phyloP scores from a whole-genome alignment of 2,329 filamentous ascomycete genomes.

The Colletotrichum endophyticum region DNA sequence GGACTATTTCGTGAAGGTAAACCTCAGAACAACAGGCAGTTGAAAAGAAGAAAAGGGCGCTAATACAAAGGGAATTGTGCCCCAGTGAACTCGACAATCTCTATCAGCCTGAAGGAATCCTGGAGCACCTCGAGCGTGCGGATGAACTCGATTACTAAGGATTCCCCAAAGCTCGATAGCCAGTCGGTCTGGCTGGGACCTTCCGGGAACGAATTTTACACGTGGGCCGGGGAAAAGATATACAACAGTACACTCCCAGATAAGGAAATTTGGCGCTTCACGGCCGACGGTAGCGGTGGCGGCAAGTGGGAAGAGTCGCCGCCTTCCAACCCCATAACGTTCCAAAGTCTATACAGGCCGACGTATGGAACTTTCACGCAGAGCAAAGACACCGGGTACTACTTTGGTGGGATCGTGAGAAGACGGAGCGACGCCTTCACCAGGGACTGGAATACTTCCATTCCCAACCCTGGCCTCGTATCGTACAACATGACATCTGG shows the following conservation, averaged over 20 bases:
- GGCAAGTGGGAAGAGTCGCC: slow-evolving; percentile 31
- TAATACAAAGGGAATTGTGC: not conserved
- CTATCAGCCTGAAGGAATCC: slow-evolving; percentile 33
- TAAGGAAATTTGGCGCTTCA: slow-evolving; percentile 35
- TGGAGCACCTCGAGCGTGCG: slow-evolving; percentile 36
- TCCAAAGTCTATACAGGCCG: slow-evolving; percentile 35
- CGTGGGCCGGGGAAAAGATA: slow-evolving; percentile 35
- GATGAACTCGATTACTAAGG: slow-evolving; percentile 31
- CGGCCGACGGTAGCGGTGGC: slow-evolving; percentile 32
- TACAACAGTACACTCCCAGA: slow-evolving; percentile 24
- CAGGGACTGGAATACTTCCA: slow-evolving; percentile 19
- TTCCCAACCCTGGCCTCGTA: slow-evolving; percentile 31
- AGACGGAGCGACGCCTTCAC: slow-evolving; percentile 23
- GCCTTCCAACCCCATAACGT: slow-evolving; percentile 34
- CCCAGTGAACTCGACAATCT: slow-evolving; percentile 37
- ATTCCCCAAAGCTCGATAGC: slow-evolving; percentile 31
- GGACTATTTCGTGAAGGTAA: slow-evolving; percentile 18
- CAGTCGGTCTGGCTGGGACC: slow-evolving; percentile 36
- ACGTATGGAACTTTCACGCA: slow-evolving; percentile 31
- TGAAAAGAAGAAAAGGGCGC: not conserved
- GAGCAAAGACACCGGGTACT: slow-evolving; percentile 30
- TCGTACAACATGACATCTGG: slow-evolving; percentile 34
- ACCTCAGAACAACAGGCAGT: not conserved
- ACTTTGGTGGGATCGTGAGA: slow-evolving; percentile 33
- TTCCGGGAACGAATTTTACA: slow-evolving; percentile 32